These are phyloP conservation scores for Ceratobasidium sp. DNA, from an alignment of 1,284 basidiomycete species.

Conservation along the genomic window DNA sequence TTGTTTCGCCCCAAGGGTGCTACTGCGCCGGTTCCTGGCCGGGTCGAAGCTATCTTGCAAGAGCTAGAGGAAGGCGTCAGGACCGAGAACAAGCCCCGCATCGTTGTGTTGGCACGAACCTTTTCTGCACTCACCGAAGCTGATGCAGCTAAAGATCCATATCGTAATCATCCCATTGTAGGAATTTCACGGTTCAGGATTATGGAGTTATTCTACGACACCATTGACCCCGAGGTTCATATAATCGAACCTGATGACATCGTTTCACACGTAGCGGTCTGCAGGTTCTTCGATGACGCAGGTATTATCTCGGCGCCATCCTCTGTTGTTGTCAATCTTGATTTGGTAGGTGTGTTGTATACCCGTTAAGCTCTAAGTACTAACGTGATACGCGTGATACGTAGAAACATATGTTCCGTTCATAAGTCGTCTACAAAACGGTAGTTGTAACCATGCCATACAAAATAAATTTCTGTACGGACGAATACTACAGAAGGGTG, in stretches of 20 bases:
- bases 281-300: neutral
- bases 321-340: neutral
- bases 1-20: neutral
- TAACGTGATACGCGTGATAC: too few relatives aligned
- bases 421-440: too few relatives aligned
- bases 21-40: neutral
- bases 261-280: neutral
- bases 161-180: neutral
- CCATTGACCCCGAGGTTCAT: neutral
- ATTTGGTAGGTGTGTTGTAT: neutral
- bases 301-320: neutral
- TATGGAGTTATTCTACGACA: neutral
- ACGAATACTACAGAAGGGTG: too few relatives aligned
- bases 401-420: too few relatives aligned
- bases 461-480: too few relatives aligned
- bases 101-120: neutral
- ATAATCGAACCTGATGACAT: neutral
- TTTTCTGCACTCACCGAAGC: neutral
- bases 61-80: neutral
- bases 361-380: too few relatives aligned
- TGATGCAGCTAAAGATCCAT: neutral
- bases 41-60: constrained; percentile 1
- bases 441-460: too few relatives aligned
- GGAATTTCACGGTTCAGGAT: neutral
- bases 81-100: neutral